phyloP scores from a whole-genome alignment of 257 asterid species.

The Lantana camara region DNA sequence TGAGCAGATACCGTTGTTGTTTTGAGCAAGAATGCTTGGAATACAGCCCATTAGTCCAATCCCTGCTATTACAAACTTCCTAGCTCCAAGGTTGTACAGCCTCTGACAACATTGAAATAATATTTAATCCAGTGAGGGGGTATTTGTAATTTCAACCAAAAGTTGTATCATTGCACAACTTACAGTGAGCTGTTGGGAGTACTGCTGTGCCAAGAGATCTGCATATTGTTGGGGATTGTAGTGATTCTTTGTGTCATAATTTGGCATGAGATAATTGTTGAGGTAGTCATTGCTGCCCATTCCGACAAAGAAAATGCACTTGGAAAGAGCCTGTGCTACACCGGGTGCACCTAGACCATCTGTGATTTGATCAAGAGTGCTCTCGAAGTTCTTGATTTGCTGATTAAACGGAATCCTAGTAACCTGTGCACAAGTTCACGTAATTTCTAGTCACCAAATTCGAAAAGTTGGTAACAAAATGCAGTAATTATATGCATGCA shows the following conservation, averaged over 20 bases:
- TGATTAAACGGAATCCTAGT: constrained; percentile 80
- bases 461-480: background rate
- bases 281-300: constrained; percentile 93
- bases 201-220: constrained; percentile 64
- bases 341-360: constrained; percentile 50
- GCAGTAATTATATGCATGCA: background rate
- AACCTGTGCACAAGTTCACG: constrained; percentile 41
- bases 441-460: background rate
- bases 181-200: constrained; percentile 65
- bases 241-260: constrained; percentile 52
- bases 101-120: constrained; percentile 46
- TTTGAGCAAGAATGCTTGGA: constrained; percentile 78
- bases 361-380: constrained; percentile 57
- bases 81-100: constrained; percentile 79
- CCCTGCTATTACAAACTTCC: constrained; percentile 80
- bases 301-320: constrained; percentile 71
- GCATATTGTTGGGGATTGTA: constrained; percentile 70
- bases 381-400: constrained; percentile 79
- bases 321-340: constrained; percentile 50
- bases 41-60: constrained; percentile 89
- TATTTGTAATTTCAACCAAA: too few relatives aligned
- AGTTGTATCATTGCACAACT: constrained; percentile 5
- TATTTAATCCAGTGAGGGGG: too few relatives aligned
- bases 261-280: constrained; percentile 85
- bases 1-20: constrained; percentile 55